Evolutionary conservation across 2,329 filamentous ascomycete species (phyloP).

Genomic region (Hypoxylon sp.): DNA sequence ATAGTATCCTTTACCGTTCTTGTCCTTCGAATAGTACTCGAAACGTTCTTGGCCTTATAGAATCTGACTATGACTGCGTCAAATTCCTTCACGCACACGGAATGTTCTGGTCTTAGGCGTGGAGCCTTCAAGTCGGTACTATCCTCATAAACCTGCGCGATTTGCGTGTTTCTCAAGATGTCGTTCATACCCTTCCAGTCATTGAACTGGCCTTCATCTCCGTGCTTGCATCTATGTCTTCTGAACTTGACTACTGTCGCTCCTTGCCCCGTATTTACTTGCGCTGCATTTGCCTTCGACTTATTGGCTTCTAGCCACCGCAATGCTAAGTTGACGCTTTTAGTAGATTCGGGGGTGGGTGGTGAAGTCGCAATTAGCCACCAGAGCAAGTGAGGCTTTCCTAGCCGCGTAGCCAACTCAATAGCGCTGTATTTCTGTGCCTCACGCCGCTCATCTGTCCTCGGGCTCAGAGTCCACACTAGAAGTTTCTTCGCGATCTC

Average conservation of each 20-base stretch:
- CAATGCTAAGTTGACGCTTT: conserved; percentile 8
- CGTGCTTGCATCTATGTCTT: neutral
- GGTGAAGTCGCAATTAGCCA: conserved; percentile 27
- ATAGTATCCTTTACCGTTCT: no score
- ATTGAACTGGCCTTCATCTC: neutral
- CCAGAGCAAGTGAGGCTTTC: conserved; percentile 17
- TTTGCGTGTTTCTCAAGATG: conserved; percentile 15
- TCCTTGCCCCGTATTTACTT: neutral
- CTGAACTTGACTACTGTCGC: neutral
- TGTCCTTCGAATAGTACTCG: no score
- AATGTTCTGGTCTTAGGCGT: no score
- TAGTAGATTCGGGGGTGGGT: neutral
- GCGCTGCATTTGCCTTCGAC: neutral
- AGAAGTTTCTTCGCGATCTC: conserved; percentile 22
- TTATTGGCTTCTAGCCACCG: neutral
- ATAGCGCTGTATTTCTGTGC: conserved; percentile 1
- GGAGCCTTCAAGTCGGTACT: no score
- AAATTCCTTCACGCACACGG: no score
- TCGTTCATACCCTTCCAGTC: conserved; percentile 10
- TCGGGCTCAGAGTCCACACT: neutral
- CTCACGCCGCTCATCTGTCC: neutral
- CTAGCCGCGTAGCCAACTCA: conserved; percentile 20
- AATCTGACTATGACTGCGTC: no score
- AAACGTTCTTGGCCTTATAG: no score
- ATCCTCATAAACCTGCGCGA: conserved; percentile 20